Evolutionary conservation across 306 rosid species (phyloP).

Genomic region (Spatholobus suberectus): DNA sequence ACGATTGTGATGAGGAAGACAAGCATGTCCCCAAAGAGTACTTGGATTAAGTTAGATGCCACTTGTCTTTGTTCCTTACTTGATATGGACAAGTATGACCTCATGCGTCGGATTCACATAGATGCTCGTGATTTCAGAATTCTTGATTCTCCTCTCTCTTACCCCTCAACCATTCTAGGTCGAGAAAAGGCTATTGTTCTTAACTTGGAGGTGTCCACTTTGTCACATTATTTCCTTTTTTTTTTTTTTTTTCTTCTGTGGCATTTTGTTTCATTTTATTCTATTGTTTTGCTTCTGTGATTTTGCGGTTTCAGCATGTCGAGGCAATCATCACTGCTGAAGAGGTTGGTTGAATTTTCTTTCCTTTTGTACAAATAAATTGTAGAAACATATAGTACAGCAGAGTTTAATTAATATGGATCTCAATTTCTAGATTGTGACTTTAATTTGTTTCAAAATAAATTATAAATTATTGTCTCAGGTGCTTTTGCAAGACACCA

Average conservation of each 20-base stretch:
- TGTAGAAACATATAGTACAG: too few species aligned
- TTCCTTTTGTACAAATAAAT: neutral
- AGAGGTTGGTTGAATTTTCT: conserved; percentile 56
- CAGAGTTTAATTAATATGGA: neutral
- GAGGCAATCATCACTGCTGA: conserved; percentile 81
- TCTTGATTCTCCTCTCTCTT: too few species aligned
- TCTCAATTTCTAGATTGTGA: neutral
- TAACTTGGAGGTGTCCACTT: too few species aligned
- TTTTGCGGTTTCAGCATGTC: conserved; percentile 62
- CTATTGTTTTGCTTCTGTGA: neutral
- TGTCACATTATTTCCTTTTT: neutral
- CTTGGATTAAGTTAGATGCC: conserved; percentile 59
- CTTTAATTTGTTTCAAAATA: neutral
- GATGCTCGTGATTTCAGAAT: too few species aligned
- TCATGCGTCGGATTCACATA: conserved; percentile 58
- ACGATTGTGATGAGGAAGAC: conserved; percentile 10
- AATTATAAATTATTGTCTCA: conserved; percentile 34
- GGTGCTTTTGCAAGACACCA: conserved; percentile 78
- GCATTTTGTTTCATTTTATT: neutral
- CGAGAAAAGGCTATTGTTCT: too few species aligned
- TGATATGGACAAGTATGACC: conserved; percentile 64
- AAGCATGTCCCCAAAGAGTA: neutral
- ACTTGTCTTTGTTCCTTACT: conserved; percentile 55
- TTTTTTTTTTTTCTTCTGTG: neutral
- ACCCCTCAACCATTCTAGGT: too few species aligned